Evolutionary conservation across 306 rosid species (phyloP).

Genomic region (Casuarina glauca): DNA sequence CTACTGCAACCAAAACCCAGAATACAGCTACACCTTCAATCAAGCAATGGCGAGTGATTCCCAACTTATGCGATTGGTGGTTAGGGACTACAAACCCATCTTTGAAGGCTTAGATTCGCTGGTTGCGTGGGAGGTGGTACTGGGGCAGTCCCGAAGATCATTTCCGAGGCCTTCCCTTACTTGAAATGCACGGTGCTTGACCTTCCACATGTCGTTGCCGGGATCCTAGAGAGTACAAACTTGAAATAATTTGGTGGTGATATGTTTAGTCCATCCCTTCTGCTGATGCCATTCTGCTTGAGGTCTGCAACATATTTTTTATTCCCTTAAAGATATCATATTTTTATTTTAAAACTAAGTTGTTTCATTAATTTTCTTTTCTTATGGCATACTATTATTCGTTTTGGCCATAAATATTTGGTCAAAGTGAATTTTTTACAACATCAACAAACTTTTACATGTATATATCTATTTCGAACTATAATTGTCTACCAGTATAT

Average conservation of each 20-base stretch:
- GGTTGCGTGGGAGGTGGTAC: slow-evolving; percentile 47
- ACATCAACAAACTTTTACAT: no score
- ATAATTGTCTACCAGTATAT: no score
- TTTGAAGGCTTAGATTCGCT: slow-evolving; percentile 46
- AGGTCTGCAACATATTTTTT: slow-evolving; percentile 20
- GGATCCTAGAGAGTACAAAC: slow-evolving; percentile 27
- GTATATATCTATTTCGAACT: no score
- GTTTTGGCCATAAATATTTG: no score
- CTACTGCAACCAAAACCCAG: slow-evolving; percentile 23
- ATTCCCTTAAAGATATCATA: no score
- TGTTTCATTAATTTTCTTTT: no score
- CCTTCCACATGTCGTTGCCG: slow-evolving; percentile 46
- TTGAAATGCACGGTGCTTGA: slow-evolving; percentile 52
- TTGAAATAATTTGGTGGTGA: slow-evolving; percentile 51
- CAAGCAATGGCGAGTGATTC: slow-evolving; percentile 52
- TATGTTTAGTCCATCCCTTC: slow-evolving; percentile 52
- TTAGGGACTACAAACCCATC: slow-evolving; percentile 36
- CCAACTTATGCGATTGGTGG: slow-evolving; percentile 32
- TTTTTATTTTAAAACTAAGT: no score
- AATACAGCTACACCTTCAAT: slow-evolving; percentile 15
- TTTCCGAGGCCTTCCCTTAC: slow-evolving; percentile 41
- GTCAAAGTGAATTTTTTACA: no score
- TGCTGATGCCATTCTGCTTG: slow-evolving; percentile 44
- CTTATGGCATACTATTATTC: no score
- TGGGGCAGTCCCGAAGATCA: slow-evolving; percentile 10